Conservation (phyloP, 106 monocot species). For the Allium fistulosum region DNA sequence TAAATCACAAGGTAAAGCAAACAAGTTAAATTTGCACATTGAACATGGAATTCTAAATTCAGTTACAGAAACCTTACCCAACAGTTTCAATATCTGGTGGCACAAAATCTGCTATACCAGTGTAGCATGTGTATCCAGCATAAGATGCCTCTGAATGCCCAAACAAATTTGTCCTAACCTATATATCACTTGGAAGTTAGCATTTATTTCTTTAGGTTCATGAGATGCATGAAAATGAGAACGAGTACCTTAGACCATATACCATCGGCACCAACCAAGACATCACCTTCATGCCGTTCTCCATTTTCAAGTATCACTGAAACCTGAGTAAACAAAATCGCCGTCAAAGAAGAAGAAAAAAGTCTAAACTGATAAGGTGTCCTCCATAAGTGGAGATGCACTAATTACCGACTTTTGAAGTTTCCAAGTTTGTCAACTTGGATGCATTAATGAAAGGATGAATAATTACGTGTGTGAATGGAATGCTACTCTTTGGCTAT, state of each 20-base stretch:
- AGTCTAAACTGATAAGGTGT: not conserved
- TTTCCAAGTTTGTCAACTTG: too few species aligned
- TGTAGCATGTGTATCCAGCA: constrained; percentile 96
- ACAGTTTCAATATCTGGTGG: constrained; percentile 94
- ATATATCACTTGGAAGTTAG: not conserved
- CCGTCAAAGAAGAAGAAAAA: not conserved
- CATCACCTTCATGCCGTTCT: constrained; percentile 72
- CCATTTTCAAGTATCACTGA: constrained; percentile 85
- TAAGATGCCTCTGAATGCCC: constrained; percentile 75
- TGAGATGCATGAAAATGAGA: not conserved
- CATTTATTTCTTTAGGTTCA: not conserved
- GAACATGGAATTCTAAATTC: too few species aligned
- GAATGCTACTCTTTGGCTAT: too few species aligned
- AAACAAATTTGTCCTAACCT: constrained; percentile 81
- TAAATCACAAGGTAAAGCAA: too few species aligned
- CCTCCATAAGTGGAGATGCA: not conserved
- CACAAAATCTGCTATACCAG: constrained; percentile 97
- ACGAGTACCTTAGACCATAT: constrained; percentile 81
- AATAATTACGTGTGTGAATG: too few species aligned
- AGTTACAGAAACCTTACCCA: constrained; percentile 41
- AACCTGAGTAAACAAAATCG: constrained; percentile 40
- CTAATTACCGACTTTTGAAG: too few species aligned
- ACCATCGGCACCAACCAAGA: constrained; percentile 97
- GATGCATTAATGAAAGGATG: too few species aligned
- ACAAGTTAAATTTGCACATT: too few species aligned